Base-by-base conservation (phyloP, 2,329 filamentous ascomycete genomes). In the Elsinoe australis region DNA sequence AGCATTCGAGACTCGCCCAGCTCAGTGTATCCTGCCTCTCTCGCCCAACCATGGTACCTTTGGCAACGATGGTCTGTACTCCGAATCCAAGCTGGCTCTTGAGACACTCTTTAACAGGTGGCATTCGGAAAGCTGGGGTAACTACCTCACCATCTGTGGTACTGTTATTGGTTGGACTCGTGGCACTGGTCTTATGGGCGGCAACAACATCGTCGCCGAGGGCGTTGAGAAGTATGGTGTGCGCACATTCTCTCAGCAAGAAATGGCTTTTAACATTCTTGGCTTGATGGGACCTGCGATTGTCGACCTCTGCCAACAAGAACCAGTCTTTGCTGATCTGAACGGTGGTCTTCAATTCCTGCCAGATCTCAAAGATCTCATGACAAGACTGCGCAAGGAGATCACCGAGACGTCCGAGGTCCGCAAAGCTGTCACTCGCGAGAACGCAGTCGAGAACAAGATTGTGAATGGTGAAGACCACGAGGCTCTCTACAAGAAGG, bases 1-100 rank as follows among this genome's bases (percentile, higher is more conserved):
- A 56, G 87, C 86, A 50, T 95, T 92, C 61, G 88, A 95, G 71
- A 98, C 92, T 26, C 86, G 92, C 31, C 92, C 92, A 41, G 92
- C 92, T 19, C 92, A 98, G 68, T 90, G 96, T 60, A 89, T 98
- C 53, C 78, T 98, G 19, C 92, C 92, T 38, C 75, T 98, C 6
- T 98, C 92, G 2, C 92, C 92, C 51, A 98, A 98, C 72, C 94
- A 98, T 69, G 92, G 92, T 56, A 98, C 90, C 24, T 98, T 98
- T 59, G 92, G 92, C 62, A 95, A 87, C 64, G 92, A 98, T 59
- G 92, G 92, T 71, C 79, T 98, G 41, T 98, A 98, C 72, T 94
- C 92, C 4, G 92, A 98, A 71, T 96, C 92, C 39, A 98, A 98
- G 73, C 82, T 98, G 51, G 92, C 84, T 34, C 77, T 98, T 6